Evolutionary conservation across 805 yeast genomes (phyloP), one percentile per base, ranked within the genome.

Genomic region (Kodamaea kaohsiungensis): DNA sequence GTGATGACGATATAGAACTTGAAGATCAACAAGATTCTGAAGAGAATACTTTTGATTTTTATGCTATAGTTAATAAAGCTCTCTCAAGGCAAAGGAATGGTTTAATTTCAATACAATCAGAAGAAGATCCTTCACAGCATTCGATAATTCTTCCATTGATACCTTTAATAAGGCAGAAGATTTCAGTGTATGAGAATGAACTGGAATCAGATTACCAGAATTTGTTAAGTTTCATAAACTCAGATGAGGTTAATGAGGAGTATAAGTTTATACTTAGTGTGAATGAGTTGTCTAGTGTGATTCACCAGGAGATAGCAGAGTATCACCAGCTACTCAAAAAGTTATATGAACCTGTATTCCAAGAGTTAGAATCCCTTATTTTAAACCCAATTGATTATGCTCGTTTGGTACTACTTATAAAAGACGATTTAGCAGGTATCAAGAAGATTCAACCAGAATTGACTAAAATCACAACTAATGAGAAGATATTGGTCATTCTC

Each of bases 361-460:
- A 89, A 0, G 97, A 91, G 61, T 71, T 91, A 49, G 87, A 80
- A 19, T 71, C 85, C 0, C 70, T 91, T 39, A 77, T 89, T 1
- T 72, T 83, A 9, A 81, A 82, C 55, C 85, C 93, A 0, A 65
- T 81, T 0, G 86, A 85, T 53, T 91, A 84, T 67, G 82, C 87
- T 7, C 71, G 71, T 25, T 71, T 84, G 1, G 78, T 88, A 2
- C 58, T 68, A 37, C 59, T 80, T 0, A 68, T 90, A 1, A 84
- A 86, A 35, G 83, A 80, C 56, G 78, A 78, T 42, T 64, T 80
- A 46, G 56, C 64, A 0, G 55, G 63, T 3, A 69, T 70, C 38
- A 54, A 65, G 45, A 53, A 64, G 40, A 64, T 68, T 48, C 78
- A 75, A 48, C 52, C 67, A 0, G 62, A 69, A n/a, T 63, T 85